phyloP scores from a whole-genome alignment of 1,284 basidiomycete genomes.

The Tausonia pullulans region DNA sequence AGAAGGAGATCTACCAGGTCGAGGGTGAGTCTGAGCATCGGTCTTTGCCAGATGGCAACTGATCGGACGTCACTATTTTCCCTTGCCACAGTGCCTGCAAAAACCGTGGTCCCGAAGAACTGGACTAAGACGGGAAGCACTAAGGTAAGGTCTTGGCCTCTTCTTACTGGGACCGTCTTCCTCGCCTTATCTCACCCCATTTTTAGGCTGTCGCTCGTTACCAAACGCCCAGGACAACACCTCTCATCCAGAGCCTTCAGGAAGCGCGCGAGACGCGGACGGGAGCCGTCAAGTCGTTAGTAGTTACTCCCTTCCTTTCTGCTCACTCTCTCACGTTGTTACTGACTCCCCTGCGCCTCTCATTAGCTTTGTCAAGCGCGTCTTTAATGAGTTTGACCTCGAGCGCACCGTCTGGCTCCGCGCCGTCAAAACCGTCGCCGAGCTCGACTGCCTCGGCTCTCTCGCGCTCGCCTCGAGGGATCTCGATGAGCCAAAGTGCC shows the following conservation, averaged over 20 bases:
- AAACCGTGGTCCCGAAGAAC: constrained; percentile 58
- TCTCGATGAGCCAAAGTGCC: constrained; percentile 82
- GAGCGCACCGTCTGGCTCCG: constrained; percentile 70
- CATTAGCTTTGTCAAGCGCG: constrained; percentile 57
- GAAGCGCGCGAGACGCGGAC: constrained; percentile 81
- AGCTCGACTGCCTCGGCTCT: constrained; percentile 89
- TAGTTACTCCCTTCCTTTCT: not conserved
- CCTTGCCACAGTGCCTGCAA: constrained; percentile 37
- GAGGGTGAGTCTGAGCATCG: constrained; percentile 32
- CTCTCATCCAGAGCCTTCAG: constrained; percentile 66
- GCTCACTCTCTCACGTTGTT: not conserved
- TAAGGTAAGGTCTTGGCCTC: constrained; percentile 45
- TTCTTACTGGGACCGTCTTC: not conserved
- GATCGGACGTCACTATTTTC: not conserved
- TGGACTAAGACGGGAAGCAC: constrained; percentile 78
- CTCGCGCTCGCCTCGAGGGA: constrained; percentile 80
- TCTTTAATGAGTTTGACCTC: constrained; percentile 74
- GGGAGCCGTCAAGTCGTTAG: constrained; percentile 45
- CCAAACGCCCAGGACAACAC: constrained; percentile 57
- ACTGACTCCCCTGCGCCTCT: not conserved
- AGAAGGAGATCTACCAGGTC: constrained; percentile 71
- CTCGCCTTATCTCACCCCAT: not conserved
- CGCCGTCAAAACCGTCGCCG: constrained; percentile 54
- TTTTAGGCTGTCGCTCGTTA: constrained; percentile 59
- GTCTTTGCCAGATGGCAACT: not conserved